Percentiles rank a stretch among this genome's conserved stretches.
These are phyloP conservation scores for Rugonectria rugulosa DNA, from an alignment of 2,329 filamentous ascomycete genomes.

Conservation along the genomic window DNA sequence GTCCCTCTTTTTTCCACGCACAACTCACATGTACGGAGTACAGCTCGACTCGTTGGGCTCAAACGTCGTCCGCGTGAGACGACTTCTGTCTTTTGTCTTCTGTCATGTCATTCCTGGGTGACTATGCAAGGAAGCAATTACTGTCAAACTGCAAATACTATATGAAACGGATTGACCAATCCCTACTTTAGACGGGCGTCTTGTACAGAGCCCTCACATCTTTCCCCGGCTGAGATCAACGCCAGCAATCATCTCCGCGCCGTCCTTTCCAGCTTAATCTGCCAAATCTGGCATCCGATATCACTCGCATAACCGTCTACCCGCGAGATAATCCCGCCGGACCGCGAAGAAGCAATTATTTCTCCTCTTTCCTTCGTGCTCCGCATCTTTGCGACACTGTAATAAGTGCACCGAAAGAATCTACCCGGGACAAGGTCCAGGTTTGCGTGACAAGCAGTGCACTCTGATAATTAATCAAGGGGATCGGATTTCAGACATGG, in stretches of 20 bases:
- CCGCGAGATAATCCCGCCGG: neutral
- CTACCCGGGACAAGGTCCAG: constrained; percentile 4
- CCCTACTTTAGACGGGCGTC: neutral
- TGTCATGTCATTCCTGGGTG: neutral
- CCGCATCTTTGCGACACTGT: neutral
- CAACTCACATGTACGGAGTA: too few species aligned
- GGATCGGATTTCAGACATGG: neutral
- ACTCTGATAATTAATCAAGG: constrained; percentile 3
- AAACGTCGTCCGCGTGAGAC: neutral
- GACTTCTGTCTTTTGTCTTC: neutral
- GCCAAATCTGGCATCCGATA: too few species aligned
- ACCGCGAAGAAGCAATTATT: neutral
- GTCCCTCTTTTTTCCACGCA: neutral
- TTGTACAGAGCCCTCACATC: too few species aligned
- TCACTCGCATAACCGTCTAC: neutral
- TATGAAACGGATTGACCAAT: neutral
- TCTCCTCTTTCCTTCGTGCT: neutral
- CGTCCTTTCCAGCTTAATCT: neutral
- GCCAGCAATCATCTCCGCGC: neutral
- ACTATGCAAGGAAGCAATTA: neutral
- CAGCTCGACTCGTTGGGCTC: neutral
- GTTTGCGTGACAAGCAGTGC: constrained; percentile 1
- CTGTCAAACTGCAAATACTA: neutral
- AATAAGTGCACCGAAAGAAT: neutral
- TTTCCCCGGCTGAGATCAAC: too few species aligned